phyloP scores from a whole-genome alignment of 75 land plant species.

The Isoetes taiwanensis region DNA sequence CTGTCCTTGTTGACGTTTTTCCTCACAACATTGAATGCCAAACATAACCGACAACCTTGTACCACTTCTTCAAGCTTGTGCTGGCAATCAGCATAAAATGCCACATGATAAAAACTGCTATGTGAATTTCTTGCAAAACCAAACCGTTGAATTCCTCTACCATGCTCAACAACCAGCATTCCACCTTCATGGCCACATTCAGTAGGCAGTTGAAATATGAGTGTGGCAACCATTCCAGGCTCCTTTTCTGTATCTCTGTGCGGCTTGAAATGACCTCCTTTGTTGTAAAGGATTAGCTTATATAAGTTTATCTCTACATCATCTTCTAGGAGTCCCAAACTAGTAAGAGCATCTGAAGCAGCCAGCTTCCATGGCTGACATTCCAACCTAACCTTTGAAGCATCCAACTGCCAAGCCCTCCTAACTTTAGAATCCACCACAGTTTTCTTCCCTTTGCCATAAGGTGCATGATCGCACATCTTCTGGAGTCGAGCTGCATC shows the following conservation, averaged over 20 bases:
- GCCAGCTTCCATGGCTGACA: no score
- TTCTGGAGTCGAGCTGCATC: background rate
- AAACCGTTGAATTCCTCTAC: background rate
- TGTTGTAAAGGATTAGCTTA: conserved; percentile 8
- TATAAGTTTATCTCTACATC: background rate
- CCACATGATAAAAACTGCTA: background rate
- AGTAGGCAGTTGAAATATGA: conserved; percentile 6
- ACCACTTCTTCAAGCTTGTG: background rate
- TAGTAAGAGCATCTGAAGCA: no score
- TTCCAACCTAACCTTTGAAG: background rate
- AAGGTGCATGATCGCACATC: background rate
- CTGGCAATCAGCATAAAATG: conserved; percentile 4
- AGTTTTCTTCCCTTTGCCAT: background rate
- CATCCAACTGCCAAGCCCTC: background rate
- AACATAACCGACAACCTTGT: background rate
- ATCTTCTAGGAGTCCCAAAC: no score
- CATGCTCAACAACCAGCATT: background rate
- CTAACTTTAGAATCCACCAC: background rate
- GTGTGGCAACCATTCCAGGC: conserved; percentile 8
- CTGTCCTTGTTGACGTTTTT: background rate
- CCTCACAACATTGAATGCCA: conserved; percentile 4
- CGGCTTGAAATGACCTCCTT: conserved; percentile 9
- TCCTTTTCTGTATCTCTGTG: conserved; percentile 11
- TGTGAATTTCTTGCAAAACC: background rate
- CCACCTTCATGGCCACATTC: background rate